Evolutionary conservation across 2,329 filamentous ascomycete genomes (phyloP).

Genomic region (Saccharata proteae): DNA sequence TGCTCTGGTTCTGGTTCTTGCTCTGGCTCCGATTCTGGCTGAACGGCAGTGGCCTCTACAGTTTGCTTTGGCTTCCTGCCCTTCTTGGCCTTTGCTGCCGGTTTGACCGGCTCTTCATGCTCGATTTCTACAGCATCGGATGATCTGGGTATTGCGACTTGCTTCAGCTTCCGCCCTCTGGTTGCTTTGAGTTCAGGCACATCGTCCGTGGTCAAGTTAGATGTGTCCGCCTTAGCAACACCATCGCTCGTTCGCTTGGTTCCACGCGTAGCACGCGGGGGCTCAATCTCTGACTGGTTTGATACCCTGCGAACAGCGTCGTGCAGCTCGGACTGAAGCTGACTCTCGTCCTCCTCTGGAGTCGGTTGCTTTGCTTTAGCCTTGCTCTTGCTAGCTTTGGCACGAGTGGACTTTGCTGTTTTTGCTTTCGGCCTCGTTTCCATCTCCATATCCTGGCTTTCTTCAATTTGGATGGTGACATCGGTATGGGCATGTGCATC

Average conservation of each 20-base stretch:
- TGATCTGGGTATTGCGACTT: not conserved
- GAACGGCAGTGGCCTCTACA: too few species aligned
- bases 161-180: constrained; percentile 42
- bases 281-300: constrained; percentile 8
- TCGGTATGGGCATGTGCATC: constrained; percentile 1
- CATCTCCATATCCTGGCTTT: constrained; percentile 2
- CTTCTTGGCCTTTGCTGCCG: constrained; percentile 8
- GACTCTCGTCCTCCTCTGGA: constrained; percentile 15
- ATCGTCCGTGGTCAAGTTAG: constrained; percentile 13
- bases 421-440: constrained; percentile 3
- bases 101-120: constrained; percentile 6
- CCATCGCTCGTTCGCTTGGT: constrained; percentile 28
- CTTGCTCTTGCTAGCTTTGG: constrained; percentile 2
- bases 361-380: constrained; percentile 6
- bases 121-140: not conserved
- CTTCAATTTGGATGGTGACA: not conserved
- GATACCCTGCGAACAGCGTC: constrained; percentile 10
- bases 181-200: constrained; percentile 35
- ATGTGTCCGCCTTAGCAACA: constrained; percentile 14
- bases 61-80: constrained; percentile 11
- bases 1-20: constrained; percentile 8
- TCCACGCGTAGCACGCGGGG: constrained; percentile 15
- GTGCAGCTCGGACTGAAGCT: constrained; percentile 15
- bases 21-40: constrained; percentile 8
- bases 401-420: too few species aligned